Conservation (phyloP, 1,284 basidiomycete genomes). For the Porphyrellus sp. region DNA sequence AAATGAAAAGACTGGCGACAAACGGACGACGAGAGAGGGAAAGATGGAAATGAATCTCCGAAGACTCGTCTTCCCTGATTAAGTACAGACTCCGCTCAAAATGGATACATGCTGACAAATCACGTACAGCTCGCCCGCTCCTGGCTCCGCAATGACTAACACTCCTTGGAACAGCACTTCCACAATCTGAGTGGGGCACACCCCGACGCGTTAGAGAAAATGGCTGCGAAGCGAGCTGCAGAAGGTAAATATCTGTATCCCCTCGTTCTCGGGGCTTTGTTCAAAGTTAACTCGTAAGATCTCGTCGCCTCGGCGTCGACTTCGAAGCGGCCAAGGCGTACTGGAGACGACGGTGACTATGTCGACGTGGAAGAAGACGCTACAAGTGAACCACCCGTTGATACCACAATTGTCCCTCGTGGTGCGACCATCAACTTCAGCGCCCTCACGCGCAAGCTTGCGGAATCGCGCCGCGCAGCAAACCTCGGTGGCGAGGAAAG, state of each 20-base stretch:
- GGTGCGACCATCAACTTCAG: conserved; percentile 79
- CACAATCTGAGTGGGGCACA: neutral
- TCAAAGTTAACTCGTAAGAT: conserved; percentile 17
- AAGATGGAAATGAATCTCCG: conserved; percentile 38
- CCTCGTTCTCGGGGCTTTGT: neutral
- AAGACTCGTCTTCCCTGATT: conserved; percentile 17
- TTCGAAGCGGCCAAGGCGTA: conserved; percentile 50
- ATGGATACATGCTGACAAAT: conserved; percentile 30
- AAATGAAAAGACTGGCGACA: conserved; percentile 24
- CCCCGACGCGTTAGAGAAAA: conserved; percentile 3
- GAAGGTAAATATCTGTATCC: conserved; percentile 25
- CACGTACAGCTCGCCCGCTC: neutral
- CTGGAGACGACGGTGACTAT: conserved; percentile 51
- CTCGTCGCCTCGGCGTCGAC: conserved; percentile 30
- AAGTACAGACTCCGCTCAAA: conserved; percentile 37
- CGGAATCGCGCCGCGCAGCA: conserved; percentile 50
- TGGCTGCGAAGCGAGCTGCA: conserved; percentile 29
- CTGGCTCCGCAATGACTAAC: conserved; percentile 4
- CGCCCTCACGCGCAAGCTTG: conserved; percentile 72
- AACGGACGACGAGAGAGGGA: conserved; percentile 15
- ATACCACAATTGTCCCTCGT: conserved; percentile 57
- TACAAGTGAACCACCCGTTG: conserved; percentile 46
- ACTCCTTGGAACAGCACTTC: neutral
- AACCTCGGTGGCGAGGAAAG: conserved; percentile 41
- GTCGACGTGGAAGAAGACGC: conserved; percentile 56